Percentiles rank a stretch among this genome's conserved stretches.
Evolutionary conservation across 345 rosid species (phyloP).

Genomic region (Anacardium occidentale): DNA sequence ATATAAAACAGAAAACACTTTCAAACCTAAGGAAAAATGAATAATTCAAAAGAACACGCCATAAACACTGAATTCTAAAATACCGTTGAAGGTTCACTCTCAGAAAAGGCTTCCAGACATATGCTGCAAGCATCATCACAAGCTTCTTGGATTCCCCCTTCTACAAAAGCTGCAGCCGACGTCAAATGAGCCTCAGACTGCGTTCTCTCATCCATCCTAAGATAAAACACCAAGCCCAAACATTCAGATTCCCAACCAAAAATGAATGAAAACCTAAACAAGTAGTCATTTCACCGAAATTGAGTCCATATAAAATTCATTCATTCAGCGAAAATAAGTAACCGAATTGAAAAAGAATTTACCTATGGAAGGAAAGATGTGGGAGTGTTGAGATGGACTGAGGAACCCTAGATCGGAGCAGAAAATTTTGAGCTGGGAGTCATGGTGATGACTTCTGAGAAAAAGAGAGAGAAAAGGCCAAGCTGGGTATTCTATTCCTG

Average conservation of each 20-base stretch:
- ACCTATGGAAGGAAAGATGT: background rate
- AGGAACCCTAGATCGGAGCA: background rate
- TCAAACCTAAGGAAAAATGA: conserved; percentile 9
- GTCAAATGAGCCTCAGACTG: conserved; percentile 67
- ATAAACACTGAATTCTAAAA: background rate
- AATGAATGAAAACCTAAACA: background rate
- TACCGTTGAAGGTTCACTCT: conserved; percentile 89
- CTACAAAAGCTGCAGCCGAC: conserved; percentile 93
- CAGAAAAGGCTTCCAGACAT: conserved; percentile 82
- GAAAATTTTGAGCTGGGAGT: background rate
- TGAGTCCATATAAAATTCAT: background rate
- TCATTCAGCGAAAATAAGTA: too few species aligned
- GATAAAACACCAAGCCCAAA: conserved; percentile 14
- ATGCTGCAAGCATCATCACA: conserved; percentile 99
- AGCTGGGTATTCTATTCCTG: background rate
- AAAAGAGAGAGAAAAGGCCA: background rate
- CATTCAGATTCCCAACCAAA: background rate
- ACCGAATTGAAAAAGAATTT: too few species aligned
- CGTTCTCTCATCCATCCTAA: conserved; percentile 49
- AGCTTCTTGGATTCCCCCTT: conserved; percentile 95
- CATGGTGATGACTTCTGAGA: background rate
- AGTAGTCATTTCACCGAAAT: background rate
- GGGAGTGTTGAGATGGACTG: background rate
- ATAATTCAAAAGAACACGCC: background rate
- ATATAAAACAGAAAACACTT: background rate